These are phyloP conservation scores for Fusarium neocosmosporiellum DNA, from an alignment of 2,329 filamentous ascomycete species.

Conservation along the genomic window DNA sequence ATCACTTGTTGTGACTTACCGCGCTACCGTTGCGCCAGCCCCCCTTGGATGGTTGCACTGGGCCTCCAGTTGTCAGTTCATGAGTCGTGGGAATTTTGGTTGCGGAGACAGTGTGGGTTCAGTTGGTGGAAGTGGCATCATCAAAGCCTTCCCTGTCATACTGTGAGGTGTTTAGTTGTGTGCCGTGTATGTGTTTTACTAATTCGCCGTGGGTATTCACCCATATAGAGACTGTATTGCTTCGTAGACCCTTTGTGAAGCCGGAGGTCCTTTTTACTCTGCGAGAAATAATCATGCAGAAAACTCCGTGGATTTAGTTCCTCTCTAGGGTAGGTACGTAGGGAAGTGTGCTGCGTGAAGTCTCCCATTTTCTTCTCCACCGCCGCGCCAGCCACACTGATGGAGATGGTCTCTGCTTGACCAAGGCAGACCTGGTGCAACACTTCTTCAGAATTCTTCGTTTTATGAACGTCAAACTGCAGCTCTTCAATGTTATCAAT, in stretches of 20 bases:
- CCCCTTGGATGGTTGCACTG: background rate
- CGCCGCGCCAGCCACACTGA: no score
- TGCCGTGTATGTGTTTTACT: fast-evolving
- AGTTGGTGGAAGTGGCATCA: background rate
- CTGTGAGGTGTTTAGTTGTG: background rate
- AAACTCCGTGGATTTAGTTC: background rate
- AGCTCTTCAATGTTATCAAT: no score
- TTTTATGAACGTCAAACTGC: no score
- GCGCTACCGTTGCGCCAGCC: background rate
- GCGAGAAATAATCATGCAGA: fast-evolving
- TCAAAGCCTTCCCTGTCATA: background rate
- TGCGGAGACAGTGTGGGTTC: background rate
- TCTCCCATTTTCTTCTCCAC: background rate
- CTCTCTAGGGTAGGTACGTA: background rate
- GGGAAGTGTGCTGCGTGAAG: background rate
- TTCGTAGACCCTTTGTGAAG: no score
- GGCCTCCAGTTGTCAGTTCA: background rate
- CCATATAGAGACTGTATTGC: fast-evolving
- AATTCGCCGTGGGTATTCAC: background rate
- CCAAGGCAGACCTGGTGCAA: no score
- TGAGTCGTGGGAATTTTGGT: background rate
- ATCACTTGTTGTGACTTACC: background rate
- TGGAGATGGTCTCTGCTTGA: no score
- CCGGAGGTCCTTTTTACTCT: background rate
- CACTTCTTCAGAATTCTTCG: no score